Evolutionary conservation across 2,329 filamentous ascomycete species (phyloP), one percentile per base, ranked within the genome.

Genomic region (Beauveria asiatica): DNA sequence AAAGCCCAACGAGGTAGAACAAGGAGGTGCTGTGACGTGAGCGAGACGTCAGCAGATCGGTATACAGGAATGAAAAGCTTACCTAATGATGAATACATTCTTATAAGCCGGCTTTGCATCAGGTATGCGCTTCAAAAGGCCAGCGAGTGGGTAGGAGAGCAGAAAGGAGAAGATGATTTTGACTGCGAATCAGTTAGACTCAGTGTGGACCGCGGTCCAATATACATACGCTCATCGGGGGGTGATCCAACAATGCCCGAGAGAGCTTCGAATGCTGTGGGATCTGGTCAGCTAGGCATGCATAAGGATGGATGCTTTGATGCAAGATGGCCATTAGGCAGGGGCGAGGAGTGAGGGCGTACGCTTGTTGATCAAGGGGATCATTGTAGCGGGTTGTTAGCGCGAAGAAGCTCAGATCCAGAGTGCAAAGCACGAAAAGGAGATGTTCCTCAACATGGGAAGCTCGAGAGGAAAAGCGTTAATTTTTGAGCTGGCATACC

Each of bases 1-100:
- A 99, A 3, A 99, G 82, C 33, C 94, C 94, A 60, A 99, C 81
- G 8, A 99, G 82, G 73, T 96, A 97, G 78, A 99, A 97, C 25
- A 94, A 71, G 4, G 89, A 89, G 17, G 91, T 84, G 30, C 87
- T 91, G 49, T 16, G 42, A 6, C 23, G 30, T 62, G 49, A 60
- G 55, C 23, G 33, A 54, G 42, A 53, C 23, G 37, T 21, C 23
- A 27, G 10, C 10, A 27, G 5, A 44, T 27, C 33, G 25, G 25
- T 2, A 23, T 11, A 30, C 16, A 25, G 11, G 23, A 5, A 17
- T 5, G 45, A 30, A 5, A 19, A 68, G 33, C 21, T 63, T 79
- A 90, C 89, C 78, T 76, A 65, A 97, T 87, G 63, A 88, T 90
- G 74, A 97, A 97, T 17, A 86, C 70, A 73, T 97, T 97, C 77